Conservation (phyloP, 2,329 filamentous ascomycete species). For the Volutella citrinella region DNA sequence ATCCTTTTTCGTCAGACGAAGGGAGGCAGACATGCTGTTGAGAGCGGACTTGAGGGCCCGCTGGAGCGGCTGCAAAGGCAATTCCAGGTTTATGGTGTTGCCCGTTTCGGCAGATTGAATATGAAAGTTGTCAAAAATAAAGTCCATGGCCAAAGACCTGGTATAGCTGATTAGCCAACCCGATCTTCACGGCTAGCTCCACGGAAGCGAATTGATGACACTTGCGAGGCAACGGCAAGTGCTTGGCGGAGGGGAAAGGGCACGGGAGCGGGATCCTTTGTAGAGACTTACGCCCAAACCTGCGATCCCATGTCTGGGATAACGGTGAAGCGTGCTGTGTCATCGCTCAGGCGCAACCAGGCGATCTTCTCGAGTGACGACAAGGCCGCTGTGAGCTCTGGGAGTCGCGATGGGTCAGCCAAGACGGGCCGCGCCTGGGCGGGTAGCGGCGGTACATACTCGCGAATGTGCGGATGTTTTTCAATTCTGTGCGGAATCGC, state of each 20-base stretch:
- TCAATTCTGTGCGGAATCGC: constrained; percentile 65
- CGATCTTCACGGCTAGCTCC: too few species aligned
- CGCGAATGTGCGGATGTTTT: constrained; percentile 64
- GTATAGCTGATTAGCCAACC: background rate
- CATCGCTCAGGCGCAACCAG: constrained; percentile 86
- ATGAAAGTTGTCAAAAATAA: constrained; percentile 82
- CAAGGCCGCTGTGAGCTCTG: constrained; percentile 63
- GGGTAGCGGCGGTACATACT: too few species aligned
- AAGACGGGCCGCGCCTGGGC: too few species aligned
- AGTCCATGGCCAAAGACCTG: constrained; percentile 65
- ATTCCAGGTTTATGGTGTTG: constrained; percentile 95
- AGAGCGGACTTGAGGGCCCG: constrained; percentile 88
- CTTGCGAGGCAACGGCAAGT: too few species aligned
- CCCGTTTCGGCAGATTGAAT: constrained; percentile 78
- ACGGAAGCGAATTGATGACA: too few species aligned
- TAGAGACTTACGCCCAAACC: constrained; percentile 76
- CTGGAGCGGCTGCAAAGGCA: constrained; percentile 83
- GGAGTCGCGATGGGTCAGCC: background rate
- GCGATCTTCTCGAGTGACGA: constrained; percentile 75
- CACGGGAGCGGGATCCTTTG: background rate
- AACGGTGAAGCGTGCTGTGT: constrained; percentile 88
- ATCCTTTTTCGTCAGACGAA: constrained; percentile 92
- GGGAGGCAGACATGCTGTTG: constrained; percentile 74
- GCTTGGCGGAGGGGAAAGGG: constrained; percentile 6
- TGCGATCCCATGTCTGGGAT: constrained; percentile 93